Conservation (phyloP, 495 filamentous ascomycete genomes). For the Daldinia grandis region DNA sequence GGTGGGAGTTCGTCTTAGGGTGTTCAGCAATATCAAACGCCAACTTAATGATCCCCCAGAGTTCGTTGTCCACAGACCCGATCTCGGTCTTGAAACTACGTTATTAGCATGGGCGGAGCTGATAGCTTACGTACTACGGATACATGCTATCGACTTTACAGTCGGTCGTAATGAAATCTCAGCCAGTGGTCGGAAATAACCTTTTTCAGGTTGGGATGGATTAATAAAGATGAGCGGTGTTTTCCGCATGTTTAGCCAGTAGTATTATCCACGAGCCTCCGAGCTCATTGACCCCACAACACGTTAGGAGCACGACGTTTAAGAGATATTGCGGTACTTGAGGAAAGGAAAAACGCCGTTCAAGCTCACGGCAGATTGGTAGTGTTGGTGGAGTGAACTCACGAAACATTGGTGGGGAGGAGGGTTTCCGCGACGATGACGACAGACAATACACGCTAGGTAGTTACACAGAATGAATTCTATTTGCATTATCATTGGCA, state of each 20-base stretch:
- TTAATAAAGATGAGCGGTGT: background rate
- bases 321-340: background rate
- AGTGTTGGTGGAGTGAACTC: conserved; percentile 8
- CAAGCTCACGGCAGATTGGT: background rate
- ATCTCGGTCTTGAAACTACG: background rate
- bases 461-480: conserved; percentile 45
- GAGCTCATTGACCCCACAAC: background rate
- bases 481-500: conserved; percentile 19
- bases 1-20: conserved; percentile 37
- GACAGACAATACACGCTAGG: conserved; percentile 46
- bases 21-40: conserved; percentile 7
- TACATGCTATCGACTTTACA: conserved; percentile 3
- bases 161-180: background rate
- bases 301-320: background rate
- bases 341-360: background rate
- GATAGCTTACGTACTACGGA: background rate
- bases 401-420: conserved; percentile 12
- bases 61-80: background rate
- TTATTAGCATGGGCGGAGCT: background rate
- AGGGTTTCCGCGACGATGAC: conserved; percentile 28
- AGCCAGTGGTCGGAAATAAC: background rate
- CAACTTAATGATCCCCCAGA: conserved; percentile 2
- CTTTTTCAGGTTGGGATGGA: background rate
- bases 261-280: background rate
- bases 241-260: background rate